A percentile compares a stretch with the other conserved stretches of the same genome.
Evolutionary conservation across 257 asterid species (phyloP).

Genomic region (Anisodus tanguticus): DNA sequence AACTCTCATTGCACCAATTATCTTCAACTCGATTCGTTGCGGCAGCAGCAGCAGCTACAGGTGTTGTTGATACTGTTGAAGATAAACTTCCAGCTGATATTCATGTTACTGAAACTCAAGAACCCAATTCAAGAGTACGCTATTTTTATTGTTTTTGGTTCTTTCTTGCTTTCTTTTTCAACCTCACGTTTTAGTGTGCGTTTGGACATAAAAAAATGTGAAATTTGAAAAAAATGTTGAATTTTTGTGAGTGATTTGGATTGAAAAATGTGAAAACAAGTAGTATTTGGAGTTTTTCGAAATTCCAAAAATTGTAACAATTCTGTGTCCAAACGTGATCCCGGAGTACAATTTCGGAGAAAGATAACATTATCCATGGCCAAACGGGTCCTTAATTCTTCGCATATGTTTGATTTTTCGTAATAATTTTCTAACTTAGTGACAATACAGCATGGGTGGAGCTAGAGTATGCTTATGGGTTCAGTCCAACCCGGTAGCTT

Average conservation of each 20-base stretch:
- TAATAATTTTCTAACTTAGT: too few relatives aligned
- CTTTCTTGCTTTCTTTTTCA: background rate
- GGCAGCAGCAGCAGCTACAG: constrained; percentile 57
- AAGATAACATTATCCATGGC: too few relatives aligned
- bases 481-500: too few relatives aligned
- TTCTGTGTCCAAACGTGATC: background rate
- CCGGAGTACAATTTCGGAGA: too few relatives aligned
- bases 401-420: background rate
- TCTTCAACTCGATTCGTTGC: constrained; percentile 42
- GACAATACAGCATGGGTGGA: too few relatives aligned
- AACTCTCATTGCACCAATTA: background rate
- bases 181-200: background rate
- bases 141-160: background rate
- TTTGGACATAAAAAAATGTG: too few relatives aligned
- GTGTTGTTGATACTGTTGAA: constrained; percentile 42
- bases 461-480: too few relatives aligned
- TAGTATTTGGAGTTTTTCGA: too few relatives aligned
- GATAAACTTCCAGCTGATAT: constrained; percentile 89
- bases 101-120: constrained; percentile 66
- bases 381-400: background rate
- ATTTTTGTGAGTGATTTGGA: too few relatives aligned
- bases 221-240: too few relatives aligned
- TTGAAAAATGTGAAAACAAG: too few relatives aligned
- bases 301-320: too few relatives aligned
- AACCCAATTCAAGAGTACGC: constrained; percentile 79